These are phyloP conservation scores for Boletus insuetus DNA, from an alignment of 768 basidiomycete genomes.

Conservation along the genomic window DNA sequence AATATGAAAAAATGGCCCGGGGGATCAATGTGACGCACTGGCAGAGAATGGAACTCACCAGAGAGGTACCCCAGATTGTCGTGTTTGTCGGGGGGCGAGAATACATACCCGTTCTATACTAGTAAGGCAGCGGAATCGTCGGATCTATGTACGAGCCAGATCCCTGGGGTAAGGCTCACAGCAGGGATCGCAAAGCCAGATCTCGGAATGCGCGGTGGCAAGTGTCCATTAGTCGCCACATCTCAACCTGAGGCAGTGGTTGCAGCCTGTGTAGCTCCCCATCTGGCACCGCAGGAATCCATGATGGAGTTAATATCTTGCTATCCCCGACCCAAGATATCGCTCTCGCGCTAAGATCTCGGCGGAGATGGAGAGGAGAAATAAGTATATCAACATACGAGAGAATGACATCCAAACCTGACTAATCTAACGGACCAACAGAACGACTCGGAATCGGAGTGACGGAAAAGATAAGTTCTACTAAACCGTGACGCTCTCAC, in stretches of 20 bases:
- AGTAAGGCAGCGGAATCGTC: slow-evolving; percentile 8
- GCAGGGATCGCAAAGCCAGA: slow-evolving; percentile 10
- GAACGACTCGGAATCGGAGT: too few relatives aligned
- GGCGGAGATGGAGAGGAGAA: too few relatives aligned
- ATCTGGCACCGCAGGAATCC: slow-evolving; percentile 12
- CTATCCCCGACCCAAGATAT: too few relatives aligned
- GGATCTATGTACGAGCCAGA: slow-evolving; percentile 21
- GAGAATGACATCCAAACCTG: too few relatives aligned
- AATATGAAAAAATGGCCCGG: slow-evolving; percentile 4
- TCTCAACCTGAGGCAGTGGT: slow-evolving; percentile 8
- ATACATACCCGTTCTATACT: neutral
- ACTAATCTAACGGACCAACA: too few relatives aligned
- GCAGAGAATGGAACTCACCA: slow-evolving; percentile 21
- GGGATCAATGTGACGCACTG: neutral
- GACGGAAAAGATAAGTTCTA: too few relatives aligned
- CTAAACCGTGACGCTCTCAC: slow-evolving; percentile 17
- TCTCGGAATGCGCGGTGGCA: slow-evolving; percentile 14
- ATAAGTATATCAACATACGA: too few relatives aligned
- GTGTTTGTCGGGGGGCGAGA: neutral
- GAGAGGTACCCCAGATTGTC: slow-evolving; percentile 18
- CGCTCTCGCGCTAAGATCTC: too few relatives aligned
- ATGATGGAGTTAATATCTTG: too few relatives aligned
- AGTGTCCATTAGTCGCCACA: slow-evolving; percentile 7
- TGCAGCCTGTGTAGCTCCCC: neutral
- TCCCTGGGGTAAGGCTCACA: slow-evolving; percentile 10